phyloP scores from a whole-genome alignment of 495 filamentous ascomycete species.

The Neurospora intermedia region DNA sequence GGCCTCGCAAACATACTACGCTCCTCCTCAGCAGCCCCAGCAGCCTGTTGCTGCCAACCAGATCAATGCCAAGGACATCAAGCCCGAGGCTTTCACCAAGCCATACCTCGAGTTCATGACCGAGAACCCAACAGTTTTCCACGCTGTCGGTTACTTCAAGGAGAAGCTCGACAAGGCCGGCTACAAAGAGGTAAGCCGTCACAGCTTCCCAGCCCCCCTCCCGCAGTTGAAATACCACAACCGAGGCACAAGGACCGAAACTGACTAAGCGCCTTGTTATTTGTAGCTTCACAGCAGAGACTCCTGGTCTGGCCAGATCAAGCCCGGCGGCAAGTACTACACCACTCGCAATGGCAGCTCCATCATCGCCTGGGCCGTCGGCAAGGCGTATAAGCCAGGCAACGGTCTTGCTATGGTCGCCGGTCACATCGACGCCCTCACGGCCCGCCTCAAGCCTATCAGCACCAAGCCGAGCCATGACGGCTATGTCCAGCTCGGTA shows the following conservation, averaged over 20 bases:
- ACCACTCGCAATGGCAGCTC: slow-evolving; percentile 76
- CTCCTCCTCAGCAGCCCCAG: not conserved
- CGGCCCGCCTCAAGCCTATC: slow-evolving; percentile 80
- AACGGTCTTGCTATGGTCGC: slow-evolving; percentile 75
- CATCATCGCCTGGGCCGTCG: slow-evolving; percentile 78
- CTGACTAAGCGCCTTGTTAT: not conserved
- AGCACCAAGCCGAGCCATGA: slow-evolving; percentile 67
- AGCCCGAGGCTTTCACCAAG: slow-evolving; percentile 57
- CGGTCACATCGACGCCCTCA: slow-evolving; percentile 87
- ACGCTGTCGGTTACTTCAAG: slow-evolving; percentile 68
- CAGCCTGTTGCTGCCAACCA: slow-evolving; percentile 1
- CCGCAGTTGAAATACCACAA: not conserved
- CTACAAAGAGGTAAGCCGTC: slow-evolving; percentile 47
- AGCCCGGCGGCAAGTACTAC: slow-evolving; percentile 80
- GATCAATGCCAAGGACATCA: slow-evolving; percentile 25
- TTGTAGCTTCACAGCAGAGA: slow-evolving; percentile 65
- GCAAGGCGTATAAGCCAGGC: slow-evolving; percentile 69
- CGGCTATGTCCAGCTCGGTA: slow-evolving; percentile 80
- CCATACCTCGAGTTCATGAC: slow-evolving; percentile 85
- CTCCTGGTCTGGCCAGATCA: slow-evolving; percentile 62
- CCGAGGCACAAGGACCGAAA: not conserved
- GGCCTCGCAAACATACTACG: slow-evolving; percentile 5
- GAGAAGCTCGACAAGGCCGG: slow-evolving; percentile 58
- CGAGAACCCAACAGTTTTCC: slow-evolving; percentile 85
- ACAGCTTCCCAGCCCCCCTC: not conserved